Evolutionary conservation across 106 monocot genomes (phyloP), one percentile per base, ranked within the genome.

Genomic region (Acanthochlamys bracteata): DNA sequence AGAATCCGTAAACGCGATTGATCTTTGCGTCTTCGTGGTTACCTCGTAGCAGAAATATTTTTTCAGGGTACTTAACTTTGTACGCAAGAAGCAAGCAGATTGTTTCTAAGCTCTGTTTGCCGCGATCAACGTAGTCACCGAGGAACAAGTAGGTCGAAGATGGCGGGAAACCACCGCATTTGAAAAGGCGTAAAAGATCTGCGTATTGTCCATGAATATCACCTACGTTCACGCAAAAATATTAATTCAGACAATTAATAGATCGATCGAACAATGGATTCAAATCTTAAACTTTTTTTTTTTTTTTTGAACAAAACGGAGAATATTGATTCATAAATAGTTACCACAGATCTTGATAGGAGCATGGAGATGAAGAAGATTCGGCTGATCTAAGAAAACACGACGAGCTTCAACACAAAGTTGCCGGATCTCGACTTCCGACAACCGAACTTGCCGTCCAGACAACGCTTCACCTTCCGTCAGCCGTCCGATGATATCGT

Each of bases 21-120:
- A 88, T 81, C 61, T 88, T 88, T 25, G 88, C 83, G 54, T 88
- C 88, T 64, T 88, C 88, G 23, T 88, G 88, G 63, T 88, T 88
- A 25, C 88, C 88, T 22, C 88, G 67, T 40, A 88, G 53, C 15
- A 88, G 83, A 42, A 67, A 88, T 17, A 88, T 53, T 24, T 84
- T 88, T 24, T 84, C 77, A 51, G 88, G 88, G 53, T 75, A 78
- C 40, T 88, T 88, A 52, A 88, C 69, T 71, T 88, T 88, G 33
- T 80, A 84, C 19, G 88, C 80, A 23, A 88, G 73, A 69, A 88
- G 78, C 47, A 88, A 67, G 58, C 88, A 88, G 51, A 88, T 88
- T 7, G 88, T 88, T 51, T 88, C 88, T 25, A 88, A 66, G 67
- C 80, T 75, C 21, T 73, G 80, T 49, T 88, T 88, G 63, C 88